Base-by-base conservation (phyloP, 768 basidiomycete species). In the Psilocybe sp. region DNA sequence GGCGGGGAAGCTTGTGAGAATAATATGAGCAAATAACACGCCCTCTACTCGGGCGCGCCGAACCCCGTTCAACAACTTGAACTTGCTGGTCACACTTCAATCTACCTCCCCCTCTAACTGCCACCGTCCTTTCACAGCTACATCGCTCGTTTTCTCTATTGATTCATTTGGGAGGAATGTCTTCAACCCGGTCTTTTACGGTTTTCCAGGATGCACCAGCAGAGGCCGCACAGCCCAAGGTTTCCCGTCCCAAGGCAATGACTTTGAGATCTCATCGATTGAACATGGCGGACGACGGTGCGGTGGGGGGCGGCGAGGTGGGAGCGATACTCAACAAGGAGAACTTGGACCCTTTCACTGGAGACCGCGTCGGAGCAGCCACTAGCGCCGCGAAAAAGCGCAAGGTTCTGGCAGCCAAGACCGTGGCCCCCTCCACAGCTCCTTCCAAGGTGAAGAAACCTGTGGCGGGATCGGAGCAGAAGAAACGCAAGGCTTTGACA, bases 291-390 rank as follows among this genome's bases (percentile, higher is more conserved):
- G 57, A 46, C n/a, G 55, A 48, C 37, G 53, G 50, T 53, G 56
- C 70, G 54, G 68, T 72, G 56, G 54, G 64, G 7, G 55, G 68
- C 48, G 67, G 70, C 51, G 65, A 72, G 4, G 64, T 67, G 19
- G 64, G 68, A 9, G 66, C 73, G 34, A 28, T 28, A 4, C 59
- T 72, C 36, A 86, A 89, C 72, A 91, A 91, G 75, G 89, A 91
- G 69, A 91, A 91, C 62, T 72, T 84, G 39, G 77, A 90, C 64
- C 89, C 89, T 40, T 54, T 84, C 58, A 90, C 89, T 3, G 89
- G 89, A 5, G 76, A 79, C 51, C 81, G 79, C 34, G 66, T 82
- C 2, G 77, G 71, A 33, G 60, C 74, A 14, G 60, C 69, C 13
- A 57, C 55, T 5, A 60, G 53, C 48, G 64, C 68, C 14, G 63